Evolutionary conservation across 495 filamentous ascomycete species (phyloP), one percentile per base, ranked within the genome.

Genomic region (Daldinia decipiens): DNA sequence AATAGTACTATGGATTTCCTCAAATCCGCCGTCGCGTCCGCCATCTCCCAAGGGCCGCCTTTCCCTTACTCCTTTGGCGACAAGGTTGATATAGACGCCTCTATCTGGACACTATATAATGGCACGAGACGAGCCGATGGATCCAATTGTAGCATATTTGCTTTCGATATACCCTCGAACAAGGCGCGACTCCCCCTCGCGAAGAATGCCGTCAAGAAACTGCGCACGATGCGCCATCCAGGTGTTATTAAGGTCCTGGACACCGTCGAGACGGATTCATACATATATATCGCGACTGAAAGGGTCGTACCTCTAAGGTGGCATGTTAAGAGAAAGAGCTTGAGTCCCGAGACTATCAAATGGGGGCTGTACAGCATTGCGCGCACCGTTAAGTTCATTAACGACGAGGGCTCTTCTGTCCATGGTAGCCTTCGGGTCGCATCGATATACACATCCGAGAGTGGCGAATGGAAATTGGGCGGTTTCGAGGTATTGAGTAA

Each of bases 251-350:
- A 90, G 79, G 92, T 98, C 51, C 78, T 97, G 68, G 95, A 98
- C 73, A 96, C 93, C 29, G 92, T 97, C 70, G 95, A 99, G 92
- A 96, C 93, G 73, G 96, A 99, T 55, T 84, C 90, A 11, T 93
- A 93, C 77, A 91, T 99, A 32, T 97, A 98, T 79, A 94, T 99
- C 74, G 93, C 95, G 40, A 98, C 95, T 12, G 95, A 99, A 80
- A 87, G 94, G 58, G 81, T 98, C 9, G 87, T 86, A 11, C 95
- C 96, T 0, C 83, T 99, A 24, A 85, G 87, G 51, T 98, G 94
- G 94, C 87, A 94, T 73, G 88, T 93, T 43, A 92, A 90, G 77
- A 85, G 94, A 71, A 93, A 92, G 81, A 92, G 89, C 71, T 73
- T 98, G 64, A 93, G 87, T 57, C 87, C 90, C 24, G 96, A 98